Percentiles rank a stretch among this genome's conserved stretches.
Evolutionary conservation across 805 yeast species (phyloP).

Genomic region (Wickerhamiella domercqiae): DNA sequence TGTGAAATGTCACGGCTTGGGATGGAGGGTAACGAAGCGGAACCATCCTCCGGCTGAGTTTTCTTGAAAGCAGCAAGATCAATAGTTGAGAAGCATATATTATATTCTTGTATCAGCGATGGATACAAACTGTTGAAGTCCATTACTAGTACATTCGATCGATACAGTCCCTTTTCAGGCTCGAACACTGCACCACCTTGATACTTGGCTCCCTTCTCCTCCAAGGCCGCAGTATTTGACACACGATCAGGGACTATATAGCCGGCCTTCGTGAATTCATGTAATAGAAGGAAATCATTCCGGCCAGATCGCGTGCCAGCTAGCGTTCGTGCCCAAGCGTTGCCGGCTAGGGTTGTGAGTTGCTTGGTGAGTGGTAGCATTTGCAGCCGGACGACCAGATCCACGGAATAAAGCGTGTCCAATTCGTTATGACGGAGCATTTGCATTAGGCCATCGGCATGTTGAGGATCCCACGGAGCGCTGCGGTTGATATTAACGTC

Average conservation of each 20-base stretch:
- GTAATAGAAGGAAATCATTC: slow-evolving; percentile 81
- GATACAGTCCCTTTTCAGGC: slow-evolving; percentile 89
- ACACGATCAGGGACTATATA: slow-evolving; percentile 69
- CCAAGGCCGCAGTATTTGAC: slow-evolving; percentile 20
- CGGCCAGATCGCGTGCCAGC: slow-evolving; percentile 94
- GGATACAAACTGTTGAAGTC: slow-evolving; percentile 97
- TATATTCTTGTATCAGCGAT: slow-evolving; percentile 90
- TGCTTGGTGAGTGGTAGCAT: slow-evolving; percentile 80
- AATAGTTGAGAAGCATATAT: slow-evolving; percentile 93
- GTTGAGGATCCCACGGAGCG: slow-evolving; percentile 35
- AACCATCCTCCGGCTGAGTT: slow-evolving; percentile 3
- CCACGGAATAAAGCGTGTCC: slow-evolving; percentile 57
- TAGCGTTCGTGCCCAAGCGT: slow-evolving; percentile 90
- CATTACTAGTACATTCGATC: slow-evolving; percentile 81
- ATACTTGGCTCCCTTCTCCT: slow-evolving; percentile 40
- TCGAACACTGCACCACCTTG: slow-evolving; percentile 95
- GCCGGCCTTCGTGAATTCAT: slow-evolving; percentile 69
- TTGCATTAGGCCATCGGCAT: slow-evolving; percentile 49
- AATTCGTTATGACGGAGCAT: slow-evolving; percentile 54
- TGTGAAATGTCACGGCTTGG: slow-evolving; percentile 30
- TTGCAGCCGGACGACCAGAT: slow-evolving; percentile 68
- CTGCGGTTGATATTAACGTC: slow-evolving; percentile 55
- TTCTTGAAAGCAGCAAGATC: slow-evolving; percentile 31
- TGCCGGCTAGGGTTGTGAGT: slow-evolving; percentile 86
- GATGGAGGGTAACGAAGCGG: slow-evolving; percentile 34